Conservation (phyloP, 306 rosid species). For the Inga oerstediana region DNA sequence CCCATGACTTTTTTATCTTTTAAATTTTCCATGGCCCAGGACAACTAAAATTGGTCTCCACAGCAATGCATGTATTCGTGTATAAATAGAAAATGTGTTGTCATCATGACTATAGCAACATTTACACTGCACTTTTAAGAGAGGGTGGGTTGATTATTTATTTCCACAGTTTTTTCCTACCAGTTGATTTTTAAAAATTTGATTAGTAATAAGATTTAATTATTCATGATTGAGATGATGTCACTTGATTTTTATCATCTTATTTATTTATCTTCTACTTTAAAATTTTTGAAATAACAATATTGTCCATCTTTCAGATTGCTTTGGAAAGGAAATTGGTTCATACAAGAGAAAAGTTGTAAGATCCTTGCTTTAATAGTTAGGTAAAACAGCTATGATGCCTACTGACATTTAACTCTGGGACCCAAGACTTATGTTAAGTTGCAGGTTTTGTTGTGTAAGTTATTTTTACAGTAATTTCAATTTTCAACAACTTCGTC, state of each 20-base stretch:
- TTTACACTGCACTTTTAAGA: background rate
- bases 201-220: background rate
- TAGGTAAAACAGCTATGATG: constrained; percentile 56
- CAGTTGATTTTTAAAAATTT: background rate
- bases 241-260: constrained; percentile 10
- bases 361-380: constrained; percentile 83
- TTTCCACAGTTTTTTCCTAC: background rate
- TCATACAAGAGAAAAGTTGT: constrained; percentile 96
- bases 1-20: background rate
- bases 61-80: background rate
- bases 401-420: constrained; percentile 16
- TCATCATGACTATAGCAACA: background rate
- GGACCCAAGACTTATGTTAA: constrained; percentile 27
- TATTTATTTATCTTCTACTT: constrained; percentile 8
- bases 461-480: constrained; percentile 24
- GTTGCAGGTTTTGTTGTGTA: constrained; percentile 5
- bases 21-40: background rate
- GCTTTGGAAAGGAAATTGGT: constrained; percentile 98
- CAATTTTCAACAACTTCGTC: constrained; percentile 22
- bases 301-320: constrained; percentile 63
- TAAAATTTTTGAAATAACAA: constrained; percentile 29
- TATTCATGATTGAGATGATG: background rate
- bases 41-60: background rate
- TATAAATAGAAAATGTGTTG: background rate
- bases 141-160: background rate